Evolutionary conservation across 192 early-diverging fungal genomes (phyloP).

Genomic region (Podila clonocystis): DNA sequence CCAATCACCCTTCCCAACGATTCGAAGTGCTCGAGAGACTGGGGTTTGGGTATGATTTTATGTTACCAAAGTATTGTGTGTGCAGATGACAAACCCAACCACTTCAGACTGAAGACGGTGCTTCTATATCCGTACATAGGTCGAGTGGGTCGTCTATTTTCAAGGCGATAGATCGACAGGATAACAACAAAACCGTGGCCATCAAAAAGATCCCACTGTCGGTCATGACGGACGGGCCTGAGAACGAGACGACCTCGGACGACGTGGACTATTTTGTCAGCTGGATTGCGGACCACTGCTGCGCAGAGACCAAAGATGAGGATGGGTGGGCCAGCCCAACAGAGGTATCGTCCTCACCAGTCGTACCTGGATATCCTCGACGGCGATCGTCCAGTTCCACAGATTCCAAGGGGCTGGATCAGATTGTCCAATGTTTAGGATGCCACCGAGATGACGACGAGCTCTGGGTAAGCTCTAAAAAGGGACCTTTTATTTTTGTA

Average conservation of each 20-base stretch:
- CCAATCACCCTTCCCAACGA: background rate
- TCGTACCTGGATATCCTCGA: background rate
- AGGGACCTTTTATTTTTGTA: background rate
- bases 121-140: background rate
- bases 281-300: conserved; percentile 29
- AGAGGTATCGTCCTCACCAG: background rate
- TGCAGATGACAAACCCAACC: background rate
- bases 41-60: background rate
- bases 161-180: conserved; percentile 22
- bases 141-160: conserved; percentile 34
- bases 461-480: conserved; percentile 21
- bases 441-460: conserved; percentile 23
- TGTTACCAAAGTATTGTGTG: conserved; percentile 1
- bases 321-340: background rate
- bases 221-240: conserved; percentile 13
- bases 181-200: conserved; percentile 14
- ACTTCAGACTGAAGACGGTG: background rate
- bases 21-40: background rate
- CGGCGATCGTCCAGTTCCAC: background rate
- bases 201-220: conserved; percentile 42
- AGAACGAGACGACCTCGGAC: background rate
- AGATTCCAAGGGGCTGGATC: conserved; percentile 6
- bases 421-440: conserved; percentile 32
- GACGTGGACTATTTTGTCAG: conserved; percentile 35
- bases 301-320: background rate